Evolutionary conservation across 805 yeast genomes (phyloP).

Genomic region (Ascoidea rubescens): DNA sequence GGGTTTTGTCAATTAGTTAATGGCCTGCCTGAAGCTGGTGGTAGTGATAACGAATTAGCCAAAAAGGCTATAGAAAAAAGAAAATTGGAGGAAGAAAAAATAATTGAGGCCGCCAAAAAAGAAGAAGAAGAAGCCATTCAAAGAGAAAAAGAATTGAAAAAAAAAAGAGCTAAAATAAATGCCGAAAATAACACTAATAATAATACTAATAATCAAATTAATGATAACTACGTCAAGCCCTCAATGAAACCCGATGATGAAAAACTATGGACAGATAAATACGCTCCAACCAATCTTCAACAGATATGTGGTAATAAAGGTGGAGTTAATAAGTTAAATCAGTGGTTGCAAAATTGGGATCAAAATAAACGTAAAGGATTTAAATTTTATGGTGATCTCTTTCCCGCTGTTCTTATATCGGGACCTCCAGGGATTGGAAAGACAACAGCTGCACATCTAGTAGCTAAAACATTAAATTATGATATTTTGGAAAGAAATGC

Average conservation of each 20-base stretch:
- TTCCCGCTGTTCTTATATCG: conserved; percentile 72
- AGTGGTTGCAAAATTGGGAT: conserved; percentile 76
- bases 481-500: conserved; percentile 73
- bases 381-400: conserved; percentile 45
- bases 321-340: conserved; percentile 45
- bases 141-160: conserved; percentile 17
- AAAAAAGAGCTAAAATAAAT: conserved; percentile 15
- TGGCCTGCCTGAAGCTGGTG: conserved; percentile 87
- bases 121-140: conserved; percentile 30
- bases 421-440: conserved; percentile 86
- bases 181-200: conserved; percentile 11
- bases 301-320: conserved; percentile 91
- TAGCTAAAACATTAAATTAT: conserved; percentile 55
- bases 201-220: conserved; percentile 4
- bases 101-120: conserved; percentile 36
- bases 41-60: conserved; percentile 74
- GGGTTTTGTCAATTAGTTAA: conserved; percentile 67
- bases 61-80: conserved; percentile 56
- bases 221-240: conserved; percentile 13
- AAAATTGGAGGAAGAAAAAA: conserved; percentile 48
- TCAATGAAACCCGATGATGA: conserved; percentile 35
- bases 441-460: conserved; percentile 68
- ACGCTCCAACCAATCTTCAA: conserved; percentile 65
- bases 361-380: conserved; percentile 34
- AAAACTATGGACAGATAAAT: conserved; percentile 83